Evolutionary conservation across 345 rosid genomes (phyloP).

Genomic region (Erucastrum elatum): DNA sequence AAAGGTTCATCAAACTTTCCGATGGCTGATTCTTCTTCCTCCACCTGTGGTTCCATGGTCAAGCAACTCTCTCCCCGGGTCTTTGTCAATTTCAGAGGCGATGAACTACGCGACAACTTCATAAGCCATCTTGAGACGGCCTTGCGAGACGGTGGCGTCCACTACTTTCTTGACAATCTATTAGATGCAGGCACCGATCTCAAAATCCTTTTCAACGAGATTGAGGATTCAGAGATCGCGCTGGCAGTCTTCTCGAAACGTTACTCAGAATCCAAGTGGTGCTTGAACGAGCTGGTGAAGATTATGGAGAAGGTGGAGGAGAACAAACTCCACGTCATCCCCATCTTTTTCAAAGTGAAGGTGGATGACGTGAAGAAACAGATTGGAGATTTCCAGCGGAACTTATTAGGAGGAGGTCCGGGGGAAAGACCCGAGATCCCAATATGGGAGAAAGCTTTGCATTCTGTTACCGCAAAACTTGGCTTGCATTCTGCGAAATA

Average conservation of each 20-base stretch:
- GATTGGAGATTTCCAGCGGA: not conserved
- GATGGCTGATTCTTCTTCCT: not conserved
- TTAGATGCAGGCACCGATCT: no score
- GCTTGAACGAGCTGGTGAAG: conserved; percentile 2
- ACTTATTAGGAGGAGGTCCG: not conserved
- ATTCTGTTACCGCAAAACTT: not conserved
- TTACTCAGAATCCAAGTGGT: not conserved
- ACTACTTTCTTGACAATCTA: not conserved
- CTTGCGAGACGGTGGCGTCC: not conserved
- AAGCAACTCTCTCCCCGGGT: not conserved
- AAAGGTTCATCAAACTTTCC: not conserved
- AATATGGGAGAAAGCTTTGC: no score
- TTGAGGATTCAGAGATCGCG: not conserved
- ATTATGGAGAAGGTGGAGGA: not conserved
- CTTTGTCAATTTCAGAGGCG: not conserved
- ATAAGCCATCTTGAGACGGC: not conserved
- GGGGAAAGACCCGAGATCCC: no score
- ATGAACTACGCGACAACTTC: not conserved
- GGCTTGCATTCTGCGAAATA: not conserved
- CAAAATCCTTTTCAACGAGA: not conserved
- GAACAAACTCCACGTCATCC: not conserved
- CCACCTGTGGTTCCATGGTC: not conserved
- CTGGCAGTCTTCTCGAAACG: not conserved
- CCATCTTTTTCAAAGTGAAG: not conserved
- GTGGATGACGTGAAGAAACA: not conserved